phyloP scores from a whole-genome alignment of 1,284 basidiomycete genomes.

The Porogramme epimiltina region DNA sequence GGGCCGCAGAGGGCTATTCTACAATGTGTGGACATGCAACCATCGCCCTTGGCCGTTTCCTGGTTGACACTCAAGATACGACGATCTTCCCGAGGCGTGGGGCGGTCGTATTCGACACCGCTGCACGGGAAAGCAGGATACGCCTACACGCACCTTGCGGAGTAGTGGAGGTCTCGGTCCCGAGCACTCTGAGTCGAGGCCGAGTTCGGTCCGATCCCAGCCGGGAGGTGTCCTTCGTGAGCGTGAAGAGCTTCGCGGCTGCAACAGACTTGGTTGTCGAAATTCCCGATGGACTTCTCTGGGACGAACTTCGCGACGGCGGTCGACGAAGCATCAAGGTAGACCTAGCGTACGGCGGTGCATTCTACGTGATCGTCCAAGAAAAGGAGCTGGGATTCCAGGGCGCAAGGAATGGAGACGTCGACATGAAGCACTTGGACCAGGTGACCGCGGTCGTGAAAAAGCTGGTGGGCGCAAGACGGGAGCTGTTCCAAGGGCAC shows the following conservation, averaged over 20 bases:
- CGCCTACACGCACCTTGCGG: constrained; percentile 44
- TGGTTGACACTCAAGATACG: constrained; percentile 39
- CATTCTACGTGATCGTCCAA: constrained; percentile 43
- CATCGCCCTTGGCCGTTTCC: constrained; percentile 46
- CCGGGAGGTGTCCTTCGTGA: constrained; percentile 36
- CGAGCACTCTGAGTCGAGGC: constrained; percentile 21
- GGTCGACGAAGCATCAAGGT: constrained; percentile 28
- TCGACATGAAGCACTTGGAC: constrained; percentile 31
- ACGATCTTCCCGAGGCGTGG: constrained; percentile 36
- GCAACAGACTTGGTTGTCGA: constrained; percentile 30
- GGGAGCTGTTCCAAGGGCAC: constrained; percentile 32
- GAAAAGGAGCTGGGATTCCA: constrained; percentile 37
- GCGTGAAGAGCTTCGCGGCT: constrained; percentile 38
- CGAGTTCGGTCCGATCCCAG: constrained; percentile 29
- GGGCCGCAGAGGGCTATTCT: constrained; percentile 43
- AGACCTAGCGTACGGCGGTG: constrained; percentile 44
- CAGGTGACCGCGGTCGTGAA: constrained; percentile 33
- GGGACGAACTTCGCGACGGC: constrained; percentile 27
- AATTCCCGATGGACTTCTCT: constrained; percentile 32
- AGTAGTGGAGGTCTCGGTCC: constrained; percentile 36
- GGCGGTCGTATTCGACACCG: constrained; percentile 24
- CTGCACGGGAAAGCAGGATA: constrained; percentile 25
- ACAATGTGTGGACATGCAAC: constrained; percentile 52
- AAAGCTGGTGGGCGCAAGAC: constrained; percentile 22
- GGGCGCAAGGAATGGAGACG: constrained; percentile 18